phyloP scores from a whole-genome alignment of 495 filamentous ascomycete species.

The Aspergillus nanangensis region DNA sequence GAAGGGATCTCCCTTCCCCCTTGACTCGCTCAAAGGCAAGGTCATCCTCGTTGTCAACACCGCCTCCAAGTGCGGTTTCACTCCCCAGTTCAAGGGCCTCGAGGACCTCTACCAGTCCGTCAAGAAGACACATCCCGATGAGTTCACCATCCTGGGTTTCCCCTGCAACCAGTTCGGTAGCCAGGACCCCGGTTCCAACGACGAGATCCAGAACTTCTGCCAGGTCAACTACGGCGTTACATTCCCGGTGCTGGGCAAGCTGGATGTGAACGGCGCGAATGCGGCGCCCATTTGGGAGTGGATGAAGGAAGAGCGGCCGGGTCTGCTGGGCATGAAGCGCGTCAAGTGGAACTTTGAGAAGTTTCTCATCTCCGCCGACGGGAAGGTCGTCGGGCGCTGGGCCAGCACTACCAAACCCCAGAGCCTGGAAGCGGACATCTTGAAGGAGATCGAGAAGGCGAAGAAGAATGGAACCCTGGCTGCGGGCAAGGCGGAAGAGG shows the following conservation, averaged over 20 bases:
- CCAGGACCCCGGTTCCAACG: slow-evolving; percentile 86
- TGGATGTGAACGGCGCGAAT: slow-evolving; percentile 83
- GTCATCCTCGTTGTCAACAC: slow-evolving; percentile 96
- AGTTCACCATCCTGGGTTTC: slow-evolving; percentile 88
- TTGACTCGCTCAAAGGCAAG: slow-evolving; percentile 73
- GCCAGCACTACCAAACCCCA: slow-evolving; percentile 84
- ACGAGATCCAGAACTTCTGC: slow-evolving; percentile 91
- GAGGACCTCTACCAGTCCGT: slow-evolving; percentile 85
- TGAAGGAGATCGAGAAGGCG: slow-evolving; percentile 64
- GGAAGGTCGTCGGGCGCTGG: slow-evolving; percentile 77
- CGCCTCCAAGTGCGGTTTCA: slow-evolving; percentile 99
- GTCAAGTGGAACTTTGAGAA: slow-evolving; percentile 99
- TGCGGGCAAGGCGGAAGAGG: slow-evolving; percentile 21
- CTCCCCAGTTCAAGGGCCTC: slow-evolving; percentile 88
- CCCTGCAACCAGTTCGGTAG: slow-evolving; percentile 96
- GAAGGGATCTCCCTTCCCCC: slow-evolving; percentile 65
- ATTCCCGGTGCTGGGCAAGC: slow-evolving; percentile 89
- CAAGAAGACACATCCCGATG: slow-evolving; percentile 59
- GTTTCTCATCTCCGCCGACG: slow-evolving; percentile 84
- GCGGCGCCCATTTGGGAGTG: slow-evolving; percentile 81
- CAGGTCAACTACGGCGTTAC: slow-evolving; percentile 90
- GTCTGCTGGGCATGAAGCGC: slow-evolving; percentile 77
- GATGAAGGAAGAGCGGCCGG: slow-evolving; percentile 82
- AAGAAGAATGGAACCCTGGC: slow-evolving; percentile 28
- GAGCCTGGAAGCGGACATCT: slow-evolving; percentile 64